phyloP scores from a whole-genome alignment of 2,329 filamentous ascomycete species.

The Xylaria sp. region DNA sequence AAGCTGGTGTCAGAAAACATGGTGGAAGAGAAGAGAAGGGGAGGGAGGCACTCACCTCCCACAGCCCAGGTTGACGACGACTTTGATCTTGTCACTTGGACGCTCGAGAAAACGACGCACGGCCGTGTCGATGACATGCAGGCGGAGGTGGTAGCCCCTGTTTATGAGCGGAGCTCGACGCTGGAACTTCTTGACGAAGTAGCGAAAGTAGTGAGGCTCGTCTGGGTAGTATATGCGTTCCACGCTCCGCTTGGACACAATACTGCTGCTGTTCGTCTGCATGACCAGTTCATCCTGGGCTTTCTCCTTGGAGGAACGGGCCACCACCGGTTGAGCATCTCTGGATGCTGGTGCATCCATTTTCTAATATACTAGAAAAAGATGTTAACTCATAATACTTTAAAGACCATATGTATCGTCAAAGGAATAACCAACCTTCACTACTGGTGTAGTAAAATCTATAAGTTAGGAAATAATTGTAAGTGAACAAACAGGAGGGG shows the following conservation, averaged over 20 bases:
- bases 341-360: conserved; percentile 36
- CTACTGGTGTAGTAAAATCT: neutral
- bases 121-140: conserved; percentile 81
- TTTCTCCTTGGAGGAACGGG: conserved; percentile 43
- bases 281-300: conserved; percentile 63
- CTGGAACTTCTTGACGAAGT: conserved; percentile 87
- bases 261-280: conserved; percentile 90
- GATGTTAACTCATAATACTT: neutral
- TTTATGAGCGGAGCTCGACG: conserved; percentile 89
- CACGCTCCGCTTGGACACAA: conserved; percentile 92
- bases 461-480: neutral
- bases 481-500: neutral
- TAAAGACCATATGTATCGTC: neutral
- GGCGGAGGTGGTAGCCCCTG: conserved; percentile 85
- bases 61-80: conserved; percentile 86
- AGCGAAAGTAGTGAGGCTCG: conserved; percentile 84
- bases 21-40: neutral
- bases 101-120: conserved; percentile 77
- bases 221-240: conserved; percentile 83
- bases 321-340: conserved; percentile 27
- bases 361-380: neutral
- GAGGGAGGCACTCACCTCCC: conserved; percentile 74
- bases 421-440: neutral
- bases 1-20: conserved; percentile 21
- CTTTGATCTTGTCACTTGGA: conserved; percentile 66